Conservation (phyloP, 2,329 filamentous ascomycete species). For the Corinectria fuckeliana region DNA sequence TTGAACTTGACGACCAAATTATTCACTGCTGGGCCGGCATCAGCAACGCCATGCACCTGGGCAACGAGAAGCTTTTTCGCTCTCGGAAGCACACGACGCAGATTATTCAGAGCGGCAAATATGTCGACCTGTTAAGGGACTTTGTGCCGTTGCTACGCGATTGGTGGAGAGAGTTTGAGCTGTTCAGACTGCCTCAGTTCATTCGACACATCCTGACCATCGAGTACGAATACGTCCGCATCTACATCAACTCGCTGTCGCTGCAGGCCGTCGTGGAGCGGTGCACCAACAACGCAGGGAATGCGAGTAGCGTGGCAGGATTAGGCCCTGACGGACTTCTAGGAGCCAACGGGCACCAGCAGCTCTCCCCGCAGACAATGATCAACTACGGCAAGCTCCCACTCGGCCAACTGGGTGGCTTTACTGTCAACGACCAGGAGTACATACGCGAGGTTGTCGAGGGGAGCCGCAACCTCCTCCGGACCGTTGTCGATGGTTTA, state of each 20-base stretch:
- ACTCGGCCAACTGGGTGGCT: conserved; percentile 68
- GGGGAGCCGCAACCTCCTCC: conserved; percentile 77
- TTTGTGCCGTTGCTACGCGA: conserved; percentile 79
- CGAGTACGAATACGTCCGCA: conserved; percentile 93
- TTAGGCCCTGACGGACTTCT: conserved; percentile 44
- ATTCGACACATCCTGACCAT: conserved; percentile 83
- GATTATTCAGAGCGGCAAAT: conserved; percentile 85
- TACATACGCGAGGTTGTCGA: conserved; percentile 80
- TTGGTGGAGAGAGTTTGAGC: conserved; percentile 84
- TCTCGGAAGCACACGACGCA: conserved; percentile 88
- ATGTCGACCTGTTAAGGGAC: conserved; percentile 79
- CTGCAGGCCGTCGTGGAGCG: conserved; percentile 94
- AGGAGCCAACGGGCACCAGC: conserved; percentile 37
- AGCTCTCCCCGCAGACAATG: conserved; percentile 68
- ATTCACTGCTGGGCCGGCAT: conserved; percentile 94
- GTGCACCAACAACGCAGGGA: conserved; percentile 73
- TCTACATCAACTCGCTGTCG: conserved; percentile 93
- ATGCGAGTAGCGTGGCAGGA: conserved; percentile 60
- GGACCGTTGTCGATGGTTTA: conserved; percentile 78
- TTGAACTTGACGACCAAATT: conserved; percentile 72
- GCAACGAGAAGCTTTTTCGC: conserved; percentile 86
- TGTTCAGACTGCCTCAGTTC: conserved; percentile 71
- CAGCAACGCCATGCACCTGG: conserved; percentile 88
- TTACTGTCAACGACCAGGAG: conserved; percentile 71
- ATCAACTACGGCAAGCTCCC: conserved; percentile 70